Evolutionary conservation across 371 early-diverging fungal species (phyloP), one percentile per base, ranked within the genome.

Genomic region (Mortierella sp.): DNA sequence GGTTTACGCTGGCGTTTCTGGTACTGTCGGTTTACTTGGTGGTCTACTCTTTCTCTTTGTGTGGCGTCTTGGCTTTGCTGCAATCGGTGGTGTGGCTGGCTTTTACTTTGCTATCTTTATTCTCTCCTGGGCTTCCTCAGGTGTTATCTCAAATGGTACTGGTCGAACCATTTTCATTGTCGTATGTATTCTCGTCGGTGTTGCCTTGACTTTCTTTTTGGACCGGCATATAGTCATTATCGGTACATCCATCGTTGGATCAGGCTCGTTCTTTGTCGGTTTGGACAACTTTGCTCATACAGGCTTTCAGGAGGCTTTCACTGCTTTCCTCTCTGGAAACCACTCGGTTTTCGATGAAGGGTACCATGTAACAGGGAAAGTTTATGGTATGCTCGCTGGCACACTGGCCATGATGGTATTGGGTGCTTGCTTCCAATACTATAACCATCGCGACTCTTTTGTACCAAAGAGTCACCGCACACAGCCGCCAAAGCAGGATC

Each of bases 1-100:
- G 47, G 85, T 90, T 66, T 75, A 87, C 32, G 72, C 88, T 10
- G 88, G 87, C 45, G 89, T 87, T 2, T 76, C 86, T 42, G 83
- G 87, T 12, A 86, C 85, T 2, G 85, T 71, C 19, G 91, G 91
- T 61, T 26, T 91, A 1, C 42, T 91, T 15, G 82, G 83, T 1
- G 91, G 91, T 64, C 73, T 76, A 15, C 59, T 91, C 42, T 69
- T 88, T 22, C 75, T 86, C 22, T 87, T 86, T 43, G 86, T 88
- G 68, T 88, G 89, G 87, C 88, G 86, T 63, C 68, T 91, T 10
- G 90, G 89, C 2, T 85, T 91, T 19, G 87, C 87, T 61, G 68
- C 89, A 29, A 68, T 89, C 12, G 90, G 90, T 72, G 90, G 86
- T 15, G 56, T 88, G 15, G 84, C 85, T 22, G 91, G 91, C 65